Evolutionary conservation across 2,329 filamentous ascomycete genomes (phyloP), one percentile per base, ranked within the genome.

Genomic region (Trichoderma semiorbis): DNA sequence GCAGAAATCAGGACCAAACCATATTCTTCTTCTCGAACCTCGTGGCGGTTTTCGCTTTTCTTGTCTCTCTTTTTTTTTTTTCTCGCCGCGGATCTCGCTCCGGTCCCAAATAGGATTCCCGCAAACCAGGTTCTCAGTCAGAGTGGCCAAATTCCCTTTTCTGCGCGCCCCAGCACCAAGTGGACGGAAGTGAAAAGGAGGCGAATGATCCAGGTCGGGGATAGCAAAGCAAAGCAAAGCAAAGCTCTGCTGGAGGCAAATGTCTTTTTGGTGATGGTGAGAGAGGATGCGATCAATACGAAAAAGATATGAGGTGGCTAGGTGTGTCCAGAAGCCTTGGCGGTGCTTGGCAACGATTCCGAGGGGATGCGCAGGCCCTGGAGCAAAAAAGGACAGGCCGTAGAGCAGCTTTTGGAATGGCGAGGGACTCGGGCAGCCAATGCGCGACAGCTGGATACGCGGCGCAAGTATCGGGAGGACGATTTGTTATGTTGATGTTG

Each of bases 381-480:
- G 18, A 53, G 14, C n/a, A 24, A 18, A n/a, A 28, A 10, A 18
- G 28, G 26, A 34, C 21, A 60, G 28, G 57, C 57, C 30, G 67
- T 36, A 36, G 26, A 34, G 57, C 26, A 62, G 57, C 28, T 57
- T 57, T 11, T 16, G 28, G 14, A 53, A 34, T 24, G 30, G 21
- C 36, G 67, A 61, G 39, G 10, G 66, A 61, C 16, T 28, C 57
- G 14, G 66, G 30, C 63, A 57, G 63, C 65, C 36, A 60, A 68
- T 68, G 53, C 53, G 53, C 14, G 62, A 21, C 39, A 43, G 61
- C 26, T 43, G 26, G 28, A 39, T 47, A 34, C 12, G 60, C 61
- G 26, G 62, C 39, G 63, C 66, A 47, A n/a, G 39, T 53, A 69
- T 69, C 57, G 28, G 57, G 21, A 69, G 39, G 67, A 69, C 50